Percentiles rank a stretch among this genome's conserved stretches.
These are phyloP conservation scores for Hondaea fermentalgiana DNA, from an alignment of 108 stramenopile genomes.

Conservation along the genomic window DNA sequence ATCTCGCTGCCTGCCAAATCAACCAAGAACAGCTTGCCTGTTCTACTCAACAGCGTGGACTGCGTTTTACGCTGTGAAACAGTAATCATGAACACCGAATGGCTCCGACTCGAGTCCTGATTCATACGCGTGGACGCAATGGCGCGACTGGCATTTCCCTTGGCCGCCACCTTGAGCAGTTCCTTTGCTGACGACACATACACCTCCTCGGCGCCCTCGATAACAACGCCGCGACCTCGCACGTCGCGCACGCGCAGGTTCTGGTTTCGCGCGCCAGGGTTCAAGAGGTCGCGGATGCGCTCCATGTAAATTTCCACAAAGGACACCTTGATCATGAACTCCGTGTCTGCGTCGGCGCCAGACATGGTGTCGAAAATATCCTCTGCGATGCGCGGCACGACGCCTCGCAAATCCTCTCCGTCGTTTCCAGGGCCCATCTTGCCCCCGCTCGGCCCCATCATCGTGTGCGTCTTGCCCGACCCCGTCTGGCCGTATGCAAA, in stretches of 20 bases:
- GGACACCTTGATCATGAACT: conserved; percentile 27
- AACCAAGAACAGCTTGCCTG: conserved; percentile 33
- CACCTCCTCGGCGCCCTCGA: conserved; percentile 49
- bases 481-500: conserved; percentile 50
- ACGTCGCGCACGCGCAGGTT: conserved; percentile 57
- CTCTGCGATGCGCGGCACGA: conserved; percentile 9
- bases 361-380: background rate
- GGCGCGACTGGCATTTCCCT: conserved; percentile 26
- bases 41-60: background rate
- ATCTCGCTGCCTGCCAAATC: conserved; percentile 43
- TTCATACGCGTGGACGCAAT: conserved; percentile 64
- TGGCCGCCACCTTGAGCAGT: conserved; percentile 20
- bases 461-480: conserved; percentile 39
- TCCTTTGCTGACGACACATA: conserved; percentile 28
- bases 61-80: conserved; percentile 38
- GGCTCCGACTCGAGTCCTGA: conserved; percentile 48
- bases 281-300: conserved; percentile 26
- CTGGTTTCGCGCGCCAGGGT: background rate
- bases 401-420: background rate
- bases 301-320: conserved; percentile 40
- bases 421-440: background rate
- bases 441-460: conserved; percentile 19
- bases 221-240: conserved; percentile 43
- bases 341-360: background rate
- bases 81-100: conserved; percentile 49